Conservation (phyloP, 441 rosid genomes). For the Raphanus hybrid region DNA sequence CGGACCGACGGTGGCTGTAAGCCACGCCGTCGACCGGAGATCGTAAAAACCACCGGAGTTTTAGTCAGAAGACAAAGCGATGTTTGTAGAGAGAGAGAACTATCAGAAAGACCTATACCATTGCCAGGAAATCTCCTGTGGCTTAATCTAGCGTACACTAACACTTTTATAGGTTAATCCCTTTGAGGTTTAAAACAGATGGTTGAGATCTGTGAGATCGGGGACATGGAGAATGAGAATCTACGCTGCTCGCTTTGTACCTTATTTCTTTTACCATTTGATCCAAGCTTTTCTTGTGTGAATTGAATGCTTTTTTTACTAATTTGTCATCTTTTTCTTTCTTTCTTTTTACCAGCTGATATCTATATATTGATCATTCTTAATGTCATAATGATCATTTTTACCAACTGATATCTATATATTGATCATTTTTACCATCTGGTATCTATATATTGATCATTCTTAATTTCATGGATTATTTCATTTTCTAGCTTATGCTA, state of each 20-base stretch:
- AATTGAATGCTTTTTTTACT: conserved; percentile 1
- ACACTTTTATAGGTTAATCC: background rate
- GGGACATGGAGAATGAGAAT: background rate
- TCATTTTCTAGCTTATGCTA: background rate
- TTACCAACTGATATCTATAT: background rate
- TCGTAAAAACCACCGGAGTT: no score
- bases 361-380: background rate
- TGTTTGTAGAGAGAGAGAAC: no score
- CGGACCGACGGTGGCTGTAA: no score
- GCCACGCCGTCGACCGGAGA: no score
- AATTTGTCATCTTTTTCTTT: background rate
- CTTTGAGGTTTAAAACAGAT: conserved; percentile 12
- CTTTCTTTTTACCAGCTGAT: background rate
- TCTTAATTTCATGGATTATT: background rate
- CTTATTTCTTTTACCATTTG: background rate
- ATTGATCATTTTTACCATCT: background rate
- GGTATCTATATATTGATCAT: conserved; percentile 9
- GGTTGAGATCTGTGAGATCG: background rate
- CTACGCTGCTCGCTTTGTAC: conserved; percentile 1
- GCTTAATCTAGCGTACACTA: background rate
- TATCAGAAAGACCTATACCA: no score
- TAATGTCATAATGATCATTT: background rate
- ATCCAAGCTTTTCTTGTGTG: conserved; percentile 36
- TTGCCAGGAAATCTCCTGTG: background rate
- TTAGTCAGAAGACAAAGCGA: no score